Percentiles rank a stretch among this genome's conserved stretches.
Conservation (phyloP, 768 basidiomycete genomes). For the Mycena floridula region DNA sequence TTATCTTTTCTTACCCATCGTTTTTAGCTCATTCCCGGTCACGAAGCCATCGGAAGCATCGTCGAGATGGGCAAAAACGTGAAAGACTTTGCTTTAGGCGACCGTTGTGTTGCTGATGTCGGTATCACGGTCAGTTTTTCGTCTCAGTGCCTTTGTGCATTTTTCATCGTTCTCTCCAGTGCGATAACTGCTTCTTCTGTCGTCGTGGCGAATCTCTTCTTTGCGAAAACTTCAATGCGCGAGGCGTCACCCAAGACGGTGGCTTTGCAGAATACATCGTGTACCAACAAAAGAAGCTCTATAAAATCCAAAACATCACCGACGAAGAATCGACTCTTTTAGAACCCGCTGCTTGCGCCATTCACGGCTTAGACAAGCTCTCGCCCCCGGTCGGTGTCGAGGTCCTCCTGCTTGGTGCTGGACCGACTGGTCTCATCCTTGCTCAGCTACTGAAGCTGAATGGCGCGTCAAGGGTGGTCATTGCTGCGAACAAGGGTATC, state of each 20-base stretch:
- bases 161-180: conserved; percentile 35
- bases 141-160: neutral
- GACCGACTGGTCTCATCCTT: conserved; percentile 75
- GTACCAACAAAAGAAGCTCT: conserved; percentile 71
- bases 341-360: conserved; percentile 87
- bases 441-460: conserved; percentile 74
- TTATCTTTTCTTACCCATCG: neutral
- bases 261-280: conserved; percentile 88
- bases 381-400: conserved; percentile 77
- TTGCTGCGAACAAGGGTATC: conserved; percentile 72
- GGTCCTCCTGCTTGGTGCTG: conserved; percentile 83
- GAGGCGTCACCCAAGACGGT: conserved; percentile 76
- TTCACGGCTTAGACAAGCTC: conserved; percentile 89
- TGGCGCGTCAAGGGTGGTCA: conserved; percentile 61
- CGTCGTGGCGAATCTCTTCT: conserved; percentile 75
- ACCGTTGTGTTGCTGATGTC: conserved; percentile 82
- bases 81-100: conserved; percentile 67
- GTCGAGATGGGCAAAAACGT: conserved; percentile 78
- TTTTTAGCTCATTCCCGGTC: conserved; percentile 60
- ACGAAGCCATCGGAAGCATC: conserved; percentile 69
- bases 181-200: conserved; percentile 84
- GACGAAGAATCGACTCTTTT: conserved; percentile 86
- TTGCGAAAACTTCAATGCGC: conserved; percentile 80
- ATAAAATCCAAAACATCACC: conserved; percentile 81
- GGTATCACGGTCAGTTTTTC: conserved; percentile 49